Evolutionary conservation across 495 filamentous ascomycete genomes (phyloP).

Genomic region (Platismatia glauca): DNA sequence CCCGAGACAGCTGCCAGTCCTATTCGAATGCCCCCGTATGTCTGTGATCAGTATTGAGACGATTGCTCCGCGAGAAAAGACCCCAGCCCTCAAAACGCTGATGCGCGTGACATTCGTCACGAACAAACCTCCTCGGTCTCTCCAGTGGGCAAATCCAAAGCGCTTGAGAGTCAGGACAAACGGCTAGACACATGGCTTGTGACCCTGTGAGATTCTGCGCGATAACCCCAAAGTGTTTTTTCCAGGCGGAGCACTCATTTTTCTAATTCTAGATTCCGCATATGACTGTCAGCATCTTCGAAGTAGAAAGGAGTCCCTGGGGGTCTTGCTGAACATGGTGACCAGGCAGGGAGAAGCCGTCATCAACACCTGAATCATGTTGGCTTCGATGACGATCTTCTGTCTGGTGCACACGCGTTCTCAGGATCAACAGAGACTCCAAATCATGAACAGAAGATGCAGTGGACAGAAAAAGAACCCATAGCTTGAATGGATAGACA

Average conservation of each 20-base stretch:
- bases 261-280: not conserved
- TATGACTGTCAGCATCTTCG: not conserved
- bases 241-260: not conserved
- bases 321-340: not conserved
- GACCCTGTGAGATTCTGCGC: not conserved
- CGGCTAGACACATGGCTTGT: not conserved
- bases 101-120: not conserved
- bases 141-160: not conserved
- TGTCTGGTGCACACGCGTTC: not conserved
- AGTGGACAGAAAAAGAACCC: not conserved
- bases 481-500: not conserved
- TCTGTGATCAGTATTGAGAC: not conserved
- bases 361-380: not conserved
- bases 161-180: not conserved
- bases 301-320: not conserved
- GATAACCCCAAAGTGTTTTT: not conserved
- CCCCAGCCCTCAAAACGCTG: not conserved
- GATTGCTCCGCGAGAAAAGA: not conserved
- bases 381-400: not conserved
- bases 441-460: not conserved
- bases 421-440: not conserved
- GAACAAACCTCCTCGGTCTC: not conserved
- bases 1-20: not conserved
- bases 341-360: not conserved
- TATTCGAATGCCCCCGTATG: not conserved